Conservation (phyloP, 805 yeast genomes). For the Metschnikowia lunata region DNA sequence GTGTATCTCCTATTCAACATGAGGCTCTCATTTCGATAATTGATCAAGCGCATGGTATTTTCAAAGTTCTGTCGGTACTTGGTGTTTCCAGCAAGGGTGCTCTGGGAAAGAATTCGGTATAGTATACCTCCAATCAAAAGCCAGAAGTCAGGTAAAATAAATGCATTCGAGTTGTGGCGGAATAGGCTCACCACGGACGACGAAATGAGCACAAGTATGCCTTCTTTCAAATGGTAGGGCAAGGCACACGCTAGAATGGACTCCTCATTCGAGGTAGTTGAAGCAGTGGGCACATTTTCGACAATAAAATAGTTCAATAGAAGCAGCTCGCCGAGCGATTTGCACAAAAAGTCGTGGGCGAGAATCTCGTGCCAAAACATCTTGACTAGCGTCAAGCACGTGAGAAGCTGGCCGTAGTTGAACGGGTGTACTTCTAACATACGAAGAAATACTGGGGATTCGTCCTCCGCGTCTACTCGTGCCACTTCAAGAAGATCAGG, state of each 20-base stretch:
- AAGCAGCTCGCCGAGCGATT: slow-evolving; percentile 60
- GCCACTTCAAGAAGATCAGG: slow-evolving; percentile 20
- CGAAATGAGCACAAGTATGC: slow-evolving; percentile 27
- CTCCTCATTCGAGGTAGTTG: neutral
- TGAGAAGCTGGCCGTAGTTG: slow-evolving; percentile 34
- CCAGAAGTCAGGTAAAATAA: slow-evolving; percentile 66
- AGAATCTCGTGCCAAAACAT: slow-evolving; percentile 71
- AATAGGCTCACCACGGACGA: slow-evolving; percentile 38
- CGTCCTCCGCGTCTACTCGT: slow-evolving; percentile 21
- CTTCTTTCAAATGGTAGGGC: slow-evolving; percentile 19
- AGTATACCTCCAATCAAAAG: slow-evolving; percentile 45
- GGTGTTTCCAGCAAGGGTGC: slow-evolving; percentile 16
- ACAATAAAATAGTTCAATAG: slow-evolving; percentile 44
- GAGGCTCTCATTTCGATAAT: slow-evolving; percentile 67
- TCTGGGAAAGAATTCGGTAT: slow-evolving; percentile 31
- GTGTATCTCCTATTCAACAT: slow-evolving; percentile 45
- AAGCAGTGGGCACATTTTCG: slow-evolving; percentile 25
- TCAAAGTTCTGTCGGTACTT: slow-evolving; percentile 24
- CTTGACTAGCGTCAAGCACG: slow-evolving; percentile 46
- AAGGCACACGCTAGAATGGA: slow-evolving; percentile 1
- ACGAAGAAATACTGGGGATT: slow-evolving; percentile 7
- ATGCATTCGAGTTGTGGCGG: slow-evolving; percentile 51
- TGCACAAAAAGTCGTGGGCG: slow-evolving; percentile 52
- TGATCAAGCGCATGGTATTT: slow-evolving; percentile 55
- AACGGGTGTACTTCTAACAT: slow-evolving; percentile 13